These are phyloP conservation scores for Solanum pimpinellifolium DNA, from an alignment of 257 asterid genomes.

Conservation along the genomic window DNA sequence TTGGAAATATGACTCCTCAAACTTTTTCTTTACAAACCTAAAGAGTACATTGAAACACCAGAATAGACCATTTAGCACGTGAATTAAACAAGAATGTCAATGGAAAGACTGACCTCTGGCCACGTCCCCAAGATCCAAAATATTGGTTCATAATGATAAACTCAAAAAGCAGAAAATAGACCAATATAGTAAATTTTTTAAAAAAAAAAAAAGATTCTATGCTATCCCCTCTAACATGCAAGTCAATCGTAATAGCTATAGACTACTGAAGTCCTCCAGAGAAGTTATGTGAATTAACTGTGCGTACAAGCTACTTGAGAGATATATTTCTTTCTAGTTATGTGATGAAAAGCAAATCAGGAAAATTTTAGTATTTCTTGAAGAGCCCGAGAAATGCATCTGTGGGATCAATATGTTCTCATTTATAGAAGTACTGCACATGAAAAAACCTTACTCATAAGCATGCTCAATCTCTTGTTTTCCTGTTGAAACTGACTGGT, in stretches of 20 bases:
- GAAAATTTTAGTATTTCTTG: not conserved
- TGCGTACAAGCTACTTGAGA: not conserved
- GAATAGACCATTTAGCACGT: not conserved
- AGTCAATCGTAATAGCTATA: not conserved
- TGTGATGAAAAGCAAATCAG: not conserved
- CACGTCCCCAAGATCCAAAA: not conserved
- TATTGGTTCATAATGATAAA: not conserved
- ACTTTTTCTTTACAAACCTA: slow-evolving; percentile 96
- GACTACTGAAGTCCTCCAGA: not conserved
- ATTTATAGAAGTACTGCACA: not conserved
- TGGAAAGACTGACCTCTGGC: not conserved
- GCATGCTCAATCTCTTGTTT: slow-evolving; percentile 47
- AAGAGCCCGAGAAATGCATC: not conserved
- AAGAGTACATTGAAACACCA: not conserved
- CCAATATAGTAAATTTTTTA: not conserved
- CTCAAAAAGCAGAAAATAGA: not conserved
- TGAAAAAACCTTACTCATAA: not conserved
- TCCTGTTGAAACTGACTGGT: slow-evolving; percentile 86
- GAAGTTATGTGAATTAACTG: not conserved
- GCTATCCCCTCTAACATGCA: not conserved
- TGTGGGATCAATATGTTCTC: not conserved
- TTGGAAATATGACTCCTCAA: slow-evolving; percentile 92
- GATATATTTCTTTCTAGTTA: not conserved
- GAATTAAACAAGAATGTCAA: not conserved
- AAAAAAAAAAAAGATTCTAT: not conserved